Base-by-base conservation (phyloP, 108 stramenopile genomes). In the Pseudonitzschia delicatissima region DNA sequence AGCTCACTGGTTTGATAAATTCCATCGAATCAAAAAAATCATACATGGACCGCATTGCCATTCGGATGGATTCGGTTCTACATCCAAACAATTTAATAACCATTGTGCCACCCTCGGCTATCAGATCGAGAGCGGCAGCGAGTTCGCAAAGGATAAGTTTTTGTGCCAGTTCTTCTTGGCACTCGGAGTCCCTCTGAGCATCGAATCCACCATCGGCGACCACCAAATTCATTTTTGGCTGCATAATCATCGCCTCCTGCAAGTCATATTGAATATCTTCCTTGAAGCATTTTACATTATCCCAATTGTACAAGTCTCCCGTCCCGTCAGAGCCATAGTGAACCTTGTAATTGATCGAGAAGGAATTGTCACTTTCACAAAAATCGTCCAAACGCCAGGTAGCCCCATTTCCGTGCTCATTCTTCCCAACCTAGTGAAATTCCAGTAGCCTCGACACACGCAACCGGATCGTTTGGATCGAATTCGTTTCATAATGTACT, bases 141-240 rank as follows among this genome's bases (percentile, higher is more conserved):
- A 85, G 66, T 73, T 95, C 86, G 61, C 84, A 88, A 9, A 87
- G 74, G 15, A 95, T 67, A 33, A 95, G 51, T 40, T 86, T 82
- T 69, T 81, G 79, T 2, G 93, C 70, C 44, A 87, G 35, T 35
- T 64, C 76, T 77, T 95, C 93, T 72, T 92, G 94, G 65, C 78
- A 57, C 58, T 81, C 77, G n/a, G 79, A 77, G 63, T 92, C 78
- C 29, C 94, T 81, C 71, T 95, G 94, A 1, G 87, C 87, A 78
- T 95, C 94, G 74, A 92, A 86, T 27, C 94, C 94, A 3, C 94
- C 94, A 67, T 95, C 94, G 12, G 90, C 87, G 27, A 95, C 81
- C 2, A 95, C 91, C 29, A 92, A 71, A 55, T 91, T 65, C 20
- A 87, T 83, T 27, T 68, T 68, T 12, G 4, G 62, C 13, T 27